Percentiles rank a stretch among this genome's conserved stretches.
Conservation (phyloP, 179 eudicot genomes). For the Dionaea muscipula region DNA sequence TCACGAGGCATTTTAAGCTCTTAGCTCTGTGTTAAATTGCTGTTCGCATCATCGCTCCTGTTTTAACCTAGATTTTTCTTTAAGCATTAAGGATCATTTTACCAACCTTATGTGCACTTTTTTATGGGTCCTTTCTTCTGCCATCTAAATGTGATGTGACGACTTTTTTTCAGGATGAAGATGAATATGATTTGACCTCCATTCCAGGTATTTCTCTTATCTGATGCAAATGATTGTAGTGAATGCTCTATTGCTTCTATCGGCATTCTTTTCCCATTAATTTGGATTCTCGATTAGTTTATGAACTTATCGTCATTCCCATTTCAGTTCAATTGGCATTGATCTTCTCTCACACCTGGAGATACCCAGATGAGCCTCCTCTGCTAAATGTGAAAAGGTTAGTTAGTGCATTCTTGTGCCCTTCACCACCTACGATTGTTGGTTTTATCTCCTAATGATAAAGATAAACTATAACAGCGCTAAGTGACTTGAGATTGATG, state of each 20-base stretch:
- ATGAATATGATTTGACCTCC: slow-evolving; percentile 34
- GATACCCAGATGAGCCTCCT: slow-evolving; percentile 94
- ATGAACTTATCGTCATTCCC: background rate
- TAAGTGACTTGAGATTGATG: too few species aligned
- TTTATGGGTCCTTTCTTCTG: background rate
- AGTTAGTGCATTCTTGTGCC: slow-evolving; percentile 10
- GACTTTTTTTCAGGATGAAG: slow-evolving; percentile 52
- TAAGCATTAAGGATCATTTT: too few species aligned
- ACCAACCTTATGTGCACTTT: background rate
- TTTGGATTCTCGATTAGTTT: background rate
- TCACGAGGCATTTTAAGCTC: too few species aligned
- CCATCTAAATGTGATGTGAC: background rate
- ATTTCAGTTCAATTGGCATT: slow-evolving; percentile 78
- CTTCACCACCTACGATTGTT: too few species aligned
- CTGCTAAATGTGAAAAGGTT: slow-evolving; percentile 76
- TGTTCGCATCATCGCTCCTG: too few species aligned
- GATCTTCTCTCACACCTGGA: slow-evolving; percentile 84
- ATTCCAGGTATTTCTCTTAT: slow-evolving; percentile 39
- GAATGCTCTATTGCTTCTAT: slow-evolving; percentile 1
- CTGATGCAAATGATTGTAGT: background rate
- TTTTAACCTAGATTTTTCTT: too few species aligned
- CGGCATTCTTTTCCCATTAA: slow-evolving; percentile 8
- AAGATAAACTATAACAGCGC: too few species aligned
- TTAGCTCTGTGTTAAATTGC: too few species aligned
- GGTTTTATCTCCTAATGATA: too few species aligned